Percentiles rank a stretch among this genome's conserved stretches.
Evolutionary conservation across 805 yeast genomes (phyloP).

Genomic region (Torulaspora quercuum): DNA sequence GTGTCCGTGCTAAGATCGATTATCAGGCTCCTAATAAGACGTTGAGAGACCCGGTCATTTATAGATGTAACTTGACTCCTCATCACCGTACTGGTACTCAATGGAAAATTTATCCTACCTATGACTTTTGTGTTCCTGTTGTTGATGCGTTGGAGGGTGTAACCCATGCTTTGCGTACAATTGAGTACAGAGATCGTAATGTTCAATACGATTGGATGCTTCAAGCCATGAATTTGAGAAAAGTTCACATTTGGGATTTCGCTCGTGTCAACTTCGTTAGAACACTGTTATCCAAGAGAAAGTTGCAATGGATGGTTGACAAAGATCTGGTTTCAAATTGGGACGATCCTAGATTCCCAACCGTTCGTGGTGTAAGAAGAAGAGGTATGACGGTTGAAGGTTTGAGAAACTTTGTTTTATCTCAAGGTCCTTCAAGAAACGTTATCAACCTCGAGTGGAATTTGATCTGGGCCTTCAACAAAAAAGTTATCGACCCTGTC

Average conservation of each 20-base stretch:
- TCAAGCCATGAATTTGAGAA: conserved; percentile 73
- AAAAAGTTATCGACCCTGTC: conserved; percentile 93
- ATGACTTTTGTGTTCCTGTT: conserved; percentile 97
- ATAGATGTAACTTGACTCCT: conserved; percentile 95
- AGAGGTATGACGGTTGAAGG: conserved; percentile 99
- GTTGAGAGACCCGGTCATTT: conserved; percentile 95
- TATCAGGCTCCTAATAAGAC: conserved; percentile 90
- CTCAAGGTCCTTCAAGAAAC: conserved; percentile 98
- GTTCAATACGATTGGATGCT: conserved; percentile 98
- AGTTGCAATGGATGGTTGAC: conserved; percentile 98
- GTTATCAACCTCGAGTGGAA: conserved; percentile 97
- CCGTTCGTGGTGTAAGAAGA: conserved; percentile 98
- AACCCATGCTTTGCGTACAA: conserved; percentile 96
- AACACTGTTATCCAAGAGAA: conserved; percentile 93
- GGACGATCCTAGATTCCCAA: conserved; percentile 99
- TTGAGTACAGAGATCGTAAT: conserved; percentile 98
- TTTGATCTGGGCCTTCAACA: conserved; percentile 95
- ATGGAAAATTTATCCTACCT: conserved; percentile 98
- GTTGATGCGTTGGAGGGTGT: conserved; percentile 96
- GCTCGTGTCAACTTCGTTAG: conserved; percentile 95
- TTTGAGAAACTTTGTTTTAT: conserved; percentile 82
- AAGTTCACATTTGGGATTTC: conserved; percentile 97
- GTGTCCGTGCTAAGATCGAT: conserved; percentile 96
- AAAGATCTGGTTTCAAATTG: conserved; percentile 81
- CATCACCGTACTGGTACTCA: conserved; percentile 91